Percentiles rank a stretch among this genome's conserved stretches.
Evolutionary conservation across 768 basidiomycete genomes (phyloP).

Genomic region (Leucocoprinus birnbaumii): DNA sequence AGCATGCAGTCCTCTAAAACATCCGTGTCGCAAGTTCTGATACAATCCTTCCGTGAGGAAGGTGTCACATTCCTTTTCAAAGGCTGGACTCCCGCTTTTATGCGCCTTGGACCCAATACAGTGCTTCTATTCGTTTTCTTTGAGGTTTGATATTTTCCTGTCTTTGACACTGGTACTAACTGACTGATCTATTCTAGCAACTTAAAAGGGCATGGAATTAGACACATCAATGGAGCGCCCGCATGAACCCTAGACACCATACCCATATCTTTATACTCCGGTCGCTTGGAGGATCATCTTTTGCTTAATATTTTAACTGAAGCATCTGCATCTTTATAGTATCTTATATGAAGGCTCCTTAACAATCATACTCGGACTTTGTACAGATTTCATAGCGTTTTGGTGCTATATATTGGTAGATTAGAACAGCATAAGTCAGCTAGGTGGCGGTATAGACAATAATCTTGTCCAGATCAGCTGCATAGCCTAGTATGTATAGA

Average conservation of each 20-base stretch:
- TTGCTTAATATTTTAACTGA: not conserved
- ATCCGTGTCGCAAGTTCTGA: slow-evolving; percentile 49
- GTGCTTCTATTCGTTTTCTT: slow-evolving; percentile 83
- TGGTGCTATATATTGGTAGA: not conserved
- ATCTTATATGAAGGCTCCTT: not conserved
- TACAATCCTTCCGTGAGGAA: slow-evolving; percentile 63
- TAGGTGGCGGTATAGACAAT: slow-evolving; percentile 48
- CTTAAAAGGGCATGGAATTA: slow-evolving; percentile 60
- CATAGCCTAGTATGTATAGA: slow-evolving; percentile 37
- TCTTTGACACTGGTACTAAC: not conserved
- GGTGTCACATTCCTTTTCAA: slow-evolving; percentile 80
- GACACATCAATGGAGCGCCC: slow-evolving; percentile 11
- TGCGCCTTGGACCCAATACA: slow-evolving; percentile 81
- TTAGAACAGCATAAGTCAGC: not conserved
- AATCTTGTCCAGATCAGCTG: slow-evolving; percentile 60
- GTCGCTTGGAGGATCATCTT: not conserved
- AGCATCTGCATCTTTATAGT: not conserved
- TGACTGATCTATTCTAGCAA: slow-evolving; percentile 44
- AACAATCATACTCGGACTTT: not conserved
- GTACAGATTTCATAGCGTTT: not conserved
- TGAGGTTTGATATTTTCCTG: slow-evolving; percentile 48
- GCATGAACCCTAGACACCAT: not conserved
- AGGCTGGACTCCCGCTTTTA: slow-evolving; percentile 88
- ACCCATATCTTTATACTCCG: not conserved
- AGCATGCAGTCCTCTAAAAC: slow-evolving; percentile 45